Conservation (phyloP, 2,329 filamentous ascomycete species). For the Scedosporium boydii region DNA sequence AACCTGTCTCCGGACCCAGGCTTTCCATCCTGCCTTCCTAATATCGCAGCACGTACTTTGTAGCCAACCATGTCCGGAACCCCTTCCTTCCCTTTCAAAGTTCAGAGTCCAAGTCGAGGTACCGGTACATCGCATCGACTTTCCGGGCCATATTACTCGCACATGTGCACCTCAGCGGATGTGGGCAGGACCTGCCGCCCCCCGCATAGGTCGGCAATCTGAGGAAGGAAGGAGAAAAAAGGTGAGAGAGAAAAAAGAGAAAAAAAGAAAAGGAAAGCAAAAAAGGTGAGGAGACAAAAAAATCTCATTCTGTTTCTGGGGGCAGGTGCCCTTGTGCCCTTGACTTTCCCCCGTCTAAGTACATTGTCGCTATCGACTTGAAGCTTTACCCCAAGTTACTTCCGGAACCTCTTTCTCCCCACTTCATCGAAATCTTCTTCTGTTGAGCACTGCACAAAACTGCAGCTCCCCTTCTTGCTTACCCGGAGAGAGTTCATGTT, state of each 20-base stretch:
- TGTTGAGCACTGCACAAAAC: too few relatives aligned
- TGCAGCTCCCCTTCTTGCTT: too few relatives aligned
- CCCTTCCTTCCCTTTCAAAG: background rate
- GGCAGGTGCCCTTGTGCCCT: too few relatives aligned
- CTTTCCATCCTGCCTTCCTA: background rate
- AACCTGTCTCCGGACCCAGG: background rate
- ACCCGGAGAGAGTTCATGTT: too few relatives aligned
- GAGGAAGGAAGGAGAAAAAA: background rate
- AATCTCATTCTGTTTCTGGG: too few relatives aligned
- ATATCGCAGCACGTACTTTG: background rate
- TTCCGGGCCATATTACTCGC: background rate
- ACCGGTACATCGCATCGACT: background rate
- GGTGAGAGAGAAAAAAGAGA: background rate
- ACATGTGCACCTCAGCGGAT: background rate
- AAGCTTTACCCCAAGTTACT: too few relatives aligned
- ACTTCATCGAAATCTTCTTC: too few relatives aligned
- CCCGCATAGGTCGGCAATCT: slow-evolving; percentile 2
- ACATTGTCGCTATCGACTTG: too few relatives aligned
- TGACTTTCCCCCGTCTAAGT: too few relatives aligned
- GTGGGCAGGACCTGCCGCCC: background rate
- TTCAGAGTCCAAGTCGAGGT: background rate
- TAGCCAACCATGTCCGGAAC: background rate
- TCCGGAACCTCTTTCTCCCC: too few relatives aligned
- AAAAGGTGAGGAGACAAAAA: too few relatives aligned
- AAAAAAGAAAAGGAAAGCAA: background rate